Conservation (phyloP, 108 stramenopile species). For the Nannochloropsis granulata region DNA sequence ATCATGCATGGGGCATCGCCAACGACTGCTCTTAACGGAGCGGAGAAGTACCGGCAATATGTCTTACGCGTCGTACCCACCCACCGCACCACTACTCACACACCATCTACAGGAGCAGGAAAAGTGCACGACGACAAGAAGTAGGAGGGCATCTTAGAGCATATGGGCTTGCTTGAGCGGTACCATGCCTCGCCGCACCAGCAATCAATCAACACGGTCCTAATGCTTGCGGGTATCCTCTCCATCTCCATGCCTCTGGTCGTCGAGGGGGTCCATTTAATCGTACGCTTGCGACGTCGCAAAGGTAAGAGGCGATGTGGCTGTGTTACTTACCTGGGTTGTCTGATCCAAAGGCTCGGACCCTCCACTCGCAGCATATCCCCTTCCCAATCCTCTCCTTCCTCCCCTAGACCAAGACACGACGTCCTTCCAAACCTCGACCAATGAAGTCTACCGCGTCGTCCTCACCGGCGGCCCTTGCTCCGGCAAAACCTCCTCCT, state of each 20-base stretch:
- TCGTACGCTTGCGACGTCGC: not conserved
- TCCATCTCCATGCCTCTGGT: not conserved
- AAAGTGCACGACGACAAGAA: no score
- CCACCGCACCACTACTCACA: no score
- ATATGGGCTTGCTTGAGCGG: not conserved
- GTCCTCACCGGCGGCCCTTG: conserved; percentile 15
- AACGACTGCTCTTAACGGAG: no score
- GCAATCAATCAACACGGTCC: not conserved
- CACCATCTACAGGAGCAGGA: no score
- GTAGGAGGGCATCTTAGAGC: no score
- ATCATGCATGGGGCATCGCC: no score
- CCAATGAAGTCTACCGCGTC: conserved; percentile 5
- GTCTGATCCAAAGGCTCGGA: no score
- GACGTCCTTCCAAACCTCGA: not conserved
- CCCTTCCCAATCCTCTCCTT: no score
- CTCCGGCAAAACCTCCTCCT: conserved; percentile 9
- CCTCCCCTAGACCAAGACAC: not conserved
- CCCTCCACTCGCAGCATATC: no score
- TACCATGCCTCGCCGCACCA: not conserved
- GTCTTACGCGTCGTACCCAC: no score
- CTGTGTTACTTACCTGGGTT: no score
- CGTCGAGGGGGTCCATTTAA: not conserved
- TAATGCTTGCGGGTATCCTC: not conserved
- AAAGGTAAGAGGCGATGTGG: not conserved
- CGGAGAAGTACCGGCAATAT: no score